A percentile compares a stretch with the other conserved stretches of the same genome.
Conservation (phyloP, 768 basidiomycete genomes). For the Leccinum rimulosum region DNA sequence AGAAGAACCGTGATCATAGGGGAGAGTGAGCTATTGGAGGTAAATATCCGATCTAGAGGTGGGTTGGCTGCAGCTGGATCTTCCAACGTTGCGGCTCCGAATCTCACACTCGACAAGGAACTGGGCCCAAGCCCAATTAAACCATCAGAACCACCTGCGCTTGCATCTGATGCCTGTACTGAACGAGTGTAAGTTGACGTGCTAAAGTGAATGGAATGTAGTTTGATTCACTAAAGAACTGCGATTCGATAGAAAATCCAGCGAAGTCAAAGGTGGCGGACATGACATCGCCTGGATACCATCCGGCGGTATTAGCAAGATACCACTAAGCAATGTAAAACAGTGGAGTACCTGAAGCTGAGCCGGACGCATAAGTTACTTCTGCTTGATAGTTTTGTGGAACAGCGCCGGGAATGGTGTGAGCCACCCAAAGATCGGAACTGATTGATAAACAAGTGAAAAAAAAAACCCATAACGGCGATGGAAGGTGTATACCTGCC, state of each 20-base stretch:
- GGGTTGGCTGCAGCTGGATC: constrained; percentile 43
- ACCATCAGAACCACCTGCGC: constrained; percentile 24
- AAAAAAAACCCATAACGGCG: background rate
- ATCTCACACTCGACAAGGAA: constrained; percentile 48
- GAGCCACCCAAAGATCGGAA: constrained; percentile 64
- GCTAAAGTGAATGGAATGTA: background rate
- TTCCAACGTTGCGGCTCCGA: constrained; percentile 17
- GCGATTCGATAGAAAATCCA: constrained; percentile 47
- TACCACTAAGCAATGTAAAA: background rate
- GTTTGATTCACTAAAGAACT: constrained; percentile 25
- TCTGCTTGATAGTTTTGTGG: constrained; percentile 37
- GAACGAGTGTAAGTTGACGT: constrained; percentile 4
- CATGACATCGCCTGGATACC: constrained; percentile 26
- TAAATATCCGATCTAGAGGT: constrained; percentile 64
- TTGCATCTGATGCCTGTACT: constrained; percentile 20
- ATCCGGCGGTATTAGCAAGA: background rate
- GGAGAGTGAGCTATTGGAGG: constrained; percentile 51
- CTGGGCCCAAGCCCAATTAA: constrained; percentile 62
- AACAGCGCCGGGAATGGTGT: constrained; percentile 38
- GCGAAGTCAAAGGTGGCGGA: constrained; percentile 30
- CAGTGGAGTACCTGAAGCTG: constrained; percentile 41
- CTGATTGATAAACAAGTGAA: constrained; percentile 33
- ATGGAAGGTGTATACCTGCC: constrained; percentile 36
- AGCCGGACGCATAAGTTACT: constrained; percentile 55
- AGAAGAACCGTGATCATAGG: constrained; percentile 66